Base-by-base conservation (phyloP, 108 stramenopile species). In the Cyclotella kingstonii region DNA sequence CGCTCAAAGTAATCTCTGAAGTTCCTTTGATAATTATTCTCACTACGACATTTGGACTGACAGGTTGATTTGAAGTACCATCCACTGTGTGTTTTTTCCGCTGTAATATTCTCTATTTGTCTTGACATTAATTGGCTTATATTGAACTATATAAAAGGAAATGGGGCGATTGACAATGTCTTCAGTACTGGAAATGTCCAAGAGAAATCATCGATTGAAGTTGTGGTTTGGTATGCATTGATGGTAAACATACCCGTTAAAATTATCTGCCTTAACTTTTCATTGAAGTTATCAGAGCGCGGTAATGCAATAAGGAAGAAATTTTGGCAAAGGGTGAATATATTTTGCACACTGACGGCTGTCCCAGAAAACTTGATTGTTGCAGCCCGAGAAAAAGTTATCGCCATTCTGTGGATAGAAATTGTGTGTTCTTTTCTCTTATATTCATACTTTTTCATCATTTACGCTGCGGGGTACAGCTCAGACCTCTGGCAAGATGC, bases 91-190 rank as follows among this genome's bases (percentile, higher is more conserved):
- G 50, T 63, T 15, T 28, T 52, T 5, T 17, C 30, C 11, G 18
- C 42, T 3, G 50, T 63, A 15, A 6, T 42, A 10, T 14, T 52
- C 6, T 42, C 62, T 12, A 53, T 52, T 27, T 41, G 35, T 26
- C 15, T 63, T 3, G 51, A 63, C 30, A 6, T 63, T 8, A 50
- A 63, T 21, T 63, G 62, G 62, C 33, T 63, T 7, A 41, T 40
- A 19, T 63, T 38, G 5, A 63, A 33, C 9, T 53, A 63, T 33
- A 28, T 47, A 28, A 8, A 27, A 30, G 38, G 43, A 10, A 46
- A 46, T 28, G 62, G 52, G 17, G 39, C 14, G 14, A 6, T 17
- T 3, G 51, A 33, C 51, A 52, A 33, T 33, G 34, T 33, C 2
- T 42, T 57, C 39, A 23, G 27, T 11, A 48, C 23, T 18, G 36